Base-by-base conservation (phyloP, 371 early-diverging fungal genomes). In the Blastocladiella emersonii region DNA sequence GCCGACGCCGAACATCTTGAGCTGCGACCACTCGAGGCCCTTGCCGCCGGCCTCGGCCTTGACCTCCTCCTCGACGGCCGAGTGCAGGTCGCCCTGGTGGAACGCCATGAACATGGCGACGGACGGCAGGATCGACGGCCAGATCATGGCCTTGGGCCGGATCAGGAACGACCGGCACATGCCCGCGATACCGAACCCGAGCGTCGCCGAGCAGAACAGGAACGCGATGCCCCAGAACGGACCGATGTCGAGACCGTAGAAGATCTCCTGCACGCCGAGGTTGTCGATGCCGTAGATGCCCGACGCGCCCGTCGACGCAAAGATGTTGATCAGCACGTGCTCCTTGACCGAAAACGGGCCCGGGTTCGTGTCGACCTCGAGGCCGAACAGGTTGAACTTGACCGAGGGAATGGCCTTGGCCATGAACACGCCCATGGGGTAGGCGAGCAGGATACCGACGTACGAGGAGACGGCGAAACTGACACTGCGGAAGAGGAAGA, bases 301-400 rank as follows among this genome's bases (percentile, higher is more conserved):
- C 48, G 48, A 48, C 23, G 48, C 21, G 23, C 48, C 48, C n/a
- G 48, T 48, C 25, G 48, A 48, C 3, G 23, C 21, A 23, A 48
- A 48, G 23, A 48, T 48, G n/a, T n/a, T 8, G 23, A 48, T 48
- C 5, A 92, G 69, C 32, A 84, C 87, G 64, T 91, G 91, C 72
- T 92, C 92, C 70, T 92, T 92, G 69, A 89, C 81, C 65, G 81
- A 82, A 75, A 92, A 92, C 1, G 88, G 87, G 8, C 91, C 90
- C 2, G 92, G 90, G 56, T 92, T 92, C 83, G 39, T 37, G 39
- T 37, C 39, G 13, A 37, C 39, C 39, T 37, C 39, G 65, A 61
- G 34, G 21, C 10, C 8, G 23, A 55, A 48, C 1, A 78, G 78
- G 45, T 78, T 80, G 19, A 78, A 63, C 65, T 71, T 19, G 48